Conservation (phyloP, 805 yeast species). For the Maudiozyma bulderi region DNA sequence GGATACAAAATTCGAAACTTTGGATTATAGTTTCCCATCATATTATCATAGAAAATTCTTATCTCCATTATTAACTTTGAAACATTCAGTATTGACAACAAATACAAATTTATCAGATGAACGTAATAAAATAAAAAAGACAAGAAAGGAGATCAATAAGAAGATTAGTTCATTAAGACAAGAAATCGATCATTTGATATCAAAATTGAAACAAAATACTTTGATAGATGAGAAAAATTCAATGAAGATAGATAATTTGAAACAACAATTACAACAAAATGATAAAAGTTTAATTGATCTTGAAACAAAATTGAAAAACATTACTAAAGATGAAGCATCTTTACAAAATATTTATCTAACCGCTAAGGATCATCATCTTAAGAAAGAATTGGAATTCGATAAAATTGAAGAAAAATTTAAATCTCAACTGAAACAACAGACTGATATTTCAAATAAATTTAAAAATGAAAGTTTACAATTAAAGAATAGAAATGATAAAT, state of each 20-base stretch:
- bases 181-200: conserved; percentile 47
- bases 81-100: conserved; percentile 57
- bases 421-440: conserved; percentile 3
- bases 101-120: conserved; percentile 51
- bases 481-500: conserved; percentile 15
- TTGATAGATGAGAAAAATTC: conserved; percentile 49
- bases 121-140: conserved; percentile 45
- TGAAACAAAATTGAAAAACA: conserved; percentile 14
- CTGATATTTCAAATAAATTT: conserved; percentile 8
- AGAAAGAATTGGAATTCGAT: conserved; percentile 25
- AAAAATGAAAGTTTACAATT: conserved; percentile 19
- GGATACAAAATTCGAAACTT: conserved; percentile 13
- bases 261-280: conserved; percentile 33
- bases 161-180: conserved; percentile 39
- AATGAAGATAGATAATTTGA: conserved; percentile 42
- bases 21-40: conserved; percentile 28
- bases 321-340: conserved; percentile 10
- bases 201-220: conserved; percentile 38
- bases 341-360: conserved; percentile 31
- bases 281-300: conserved; percentile 23
- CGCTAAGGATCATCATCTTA: conserved; percentile 30
- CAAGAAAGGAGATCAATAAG: conserved; percentile 50
- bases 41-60: conserved; percentile 32
- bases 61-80: conserved; percentile 55
- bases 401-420: conserved; percentile 18